Conservation (phyloP, 352 stramenopile species). For the Aphanomyces stellatus region DNA sequence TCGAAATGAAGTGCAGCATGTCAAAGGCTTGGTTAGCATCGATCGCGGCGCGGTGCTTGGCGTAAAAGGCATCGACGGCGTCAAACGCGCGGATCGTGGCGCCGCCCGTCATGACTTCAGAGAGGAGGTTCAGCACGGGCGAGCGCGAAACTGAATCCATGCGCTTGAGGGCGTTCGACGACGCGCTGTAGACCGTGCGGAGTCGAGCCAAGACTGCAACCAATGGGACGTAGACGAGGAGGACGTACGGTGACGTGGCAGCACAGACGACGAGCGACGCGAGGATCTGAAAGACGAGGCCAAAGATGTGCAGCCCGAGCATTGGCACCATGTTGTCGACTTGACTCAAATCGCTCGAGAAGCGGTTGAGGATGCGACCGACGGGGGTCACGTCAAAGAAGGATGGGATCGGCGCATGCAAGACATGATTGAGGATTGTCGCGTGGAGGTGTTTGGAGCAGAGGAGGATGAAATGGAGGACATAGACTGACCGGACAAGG, state of each 20-base stretch:
- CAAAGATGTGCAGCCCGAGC: constrained; percentile 62
- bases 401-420: constrained; percentile 39
- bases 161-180: constrained; percentile 56
- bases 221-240: constrained; percentile 52
- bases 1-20: constrained; percentile 83
- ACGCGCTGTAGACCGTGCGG: constrained; percentile 39
- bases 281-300: constrained; percentile 41
- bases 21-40: constrained; percentile 82
- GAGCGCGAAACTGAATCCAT: constrained; percentile 53
- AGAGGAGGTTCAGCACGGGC: constrained; percentile 81
- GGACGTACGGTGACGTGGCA: background rate
- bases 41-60: constrained; percentile 32
- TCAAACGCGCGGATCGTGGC: constrained; percentile 34
- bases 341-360: constrained; percentile 74
- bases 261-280: background rate
- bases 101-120: constrained; percentile 32
- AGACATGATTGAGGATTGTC: constrained; percentile 24
- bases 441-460: constrained; percentile 16
- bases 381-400: constrained; percentile 83
- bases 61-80: constrained; percentile 27
- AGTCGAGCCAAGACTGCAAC: constrained; percentile 37
- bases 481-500: constrained; percentile 26
- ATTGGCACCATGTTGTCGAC: constrained; percentile 65
- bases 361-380: constrained; percentile 67
- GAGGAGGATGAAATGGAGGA: background rate